Base-by-base conservation (phyloP, 2,329 filamentous ascomycete genomes). In the Colletotrichum horii region DNA sequence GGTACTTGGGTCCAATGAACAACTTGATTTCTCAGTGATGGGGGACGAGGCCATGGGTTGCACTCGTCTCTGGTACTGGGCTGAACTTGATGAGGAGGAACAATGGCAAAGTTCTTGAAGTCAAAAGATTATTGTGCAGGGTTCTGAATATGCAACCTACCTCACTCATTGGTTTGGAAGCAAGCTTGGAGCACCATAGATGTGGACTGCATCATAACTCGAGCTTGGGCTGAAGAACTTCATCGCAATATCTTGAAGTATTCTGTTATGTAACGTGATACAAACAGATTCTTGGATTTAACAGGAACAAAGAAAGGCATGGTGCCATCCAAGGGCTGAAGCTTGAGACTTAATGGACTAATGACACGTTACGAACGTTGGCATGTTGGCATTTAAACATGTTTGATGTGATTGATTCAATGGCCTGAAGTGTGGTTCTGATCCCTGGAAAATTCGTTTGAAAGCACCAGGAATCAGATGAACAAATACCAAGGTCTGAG, bases 201-300 rank as follows among this genome's bases (percentile, higher is more conserved):
- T 11, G 6, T 14, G 6, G 12, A 2, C n/a, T 1, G n/a, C 12
- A 12, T 52, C 1, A 14, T 8, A 4, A 3, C 0, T 52, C n/a
- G n/a, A 14, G 43, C 14, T 36, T 36, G 34, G 15, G 34, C 6
- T 52, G 43, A 12, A 52, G 43, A 52, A 22, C 4, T 52, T 14
- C 22, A 22, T 22, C 11, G 43, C 43, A n/a, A 8, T 22, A 22
- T 52, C n/a, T 52, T 52, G 11, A 52, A 22, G n/a, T 52, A 22
- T 22, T 52, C 1, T 3, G 6, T 52, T 22, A 22, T 22, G 43
- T 22, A 52, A 52, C 43, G 34, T 36, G 34, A 36, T 36, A 36
- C 14, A 6, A 6, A 36, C 34, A 36, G 6, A 36, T 14, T 15
- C 5, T 22, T 1, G n/a, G n/a, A 4, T 0, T 22, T 6, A 14